Percentiles rank a stretch among this genome's conserved stretches.
These are phyloP conservation scores for Aureobasidium sp. DNA, from an alignment of 2,329 filamentous ascomycete species.

Conservation along the genomic window DNA sequence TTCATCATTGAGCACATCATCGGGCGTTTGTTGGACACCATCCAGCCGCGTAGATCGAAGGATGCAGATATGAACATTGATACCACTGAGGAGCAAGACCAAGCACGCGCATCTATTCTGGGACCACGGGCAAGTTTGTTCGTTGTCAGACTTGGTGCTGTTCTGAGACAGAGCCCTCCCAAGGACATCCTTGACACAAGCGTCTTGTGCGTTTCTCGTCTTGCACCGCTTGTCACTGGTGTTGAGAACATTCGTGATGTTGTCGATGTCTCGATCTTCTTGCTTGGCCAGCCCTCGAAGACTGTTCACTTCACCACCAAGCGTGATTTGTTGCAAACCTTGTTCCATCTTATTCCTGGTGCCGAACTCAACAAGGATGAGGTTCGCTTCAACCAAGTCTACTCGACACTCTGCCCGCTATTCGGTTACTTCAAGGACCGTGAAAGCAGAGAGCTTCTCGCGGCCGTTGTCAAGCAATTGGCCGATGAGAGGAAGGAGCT, in stretches of 20 bases:
- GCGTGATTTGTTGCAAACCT: constrained; percentile 65
- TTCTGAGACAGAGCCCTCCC: constrained; percentile 51
- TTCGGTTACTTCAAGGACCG: constrained; percentile 88
- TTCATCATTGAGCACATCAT: constrained; percentile 70
- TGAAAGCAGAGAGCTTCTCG: constrained; percentile 63
- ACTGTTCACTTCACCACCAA: constrained; percentile 78
- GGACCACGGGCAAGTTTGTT: constrained; percentile 60
- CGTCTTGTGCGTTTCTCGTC: constrained; percentile 67
- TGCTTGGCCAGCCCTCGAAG: constrained; percentile 76
- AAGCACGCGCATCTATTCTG: constrained; percentile 51
- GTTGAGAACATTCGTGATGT: constrained; percentile 65
- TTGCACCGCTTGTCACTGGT: constrained; percentile 61
- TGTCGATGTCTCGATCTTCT: constrained; percentile 68
- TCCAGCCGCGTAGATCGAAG: constrained; percentile 39
- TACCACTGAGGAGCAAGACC: constrained; percentile 31
- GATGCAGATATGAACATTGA: constrained; percentile 5
- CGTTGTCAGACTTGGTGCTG: constrained; percentile 43
- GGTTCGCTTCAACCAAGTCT: constrained; percentile 56
- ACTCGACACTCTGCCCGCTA: constrained; percentile 65
- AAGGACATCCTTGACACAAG: constrained; percentile 71
- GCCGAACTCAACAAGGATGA: constrained; percentile 48
- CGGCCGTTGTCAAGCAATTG: constrained; percentile 63
- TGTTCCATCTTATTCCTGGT: constrained; percentile 70
- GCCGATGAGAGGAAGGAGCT: constrained; percentile 55
- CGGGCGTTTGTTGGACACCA: constrained; percentile 51